phyloP scores from a whole-genome alignment of 139 green algal genomes.

The Haematococcus sp. region DNA sequence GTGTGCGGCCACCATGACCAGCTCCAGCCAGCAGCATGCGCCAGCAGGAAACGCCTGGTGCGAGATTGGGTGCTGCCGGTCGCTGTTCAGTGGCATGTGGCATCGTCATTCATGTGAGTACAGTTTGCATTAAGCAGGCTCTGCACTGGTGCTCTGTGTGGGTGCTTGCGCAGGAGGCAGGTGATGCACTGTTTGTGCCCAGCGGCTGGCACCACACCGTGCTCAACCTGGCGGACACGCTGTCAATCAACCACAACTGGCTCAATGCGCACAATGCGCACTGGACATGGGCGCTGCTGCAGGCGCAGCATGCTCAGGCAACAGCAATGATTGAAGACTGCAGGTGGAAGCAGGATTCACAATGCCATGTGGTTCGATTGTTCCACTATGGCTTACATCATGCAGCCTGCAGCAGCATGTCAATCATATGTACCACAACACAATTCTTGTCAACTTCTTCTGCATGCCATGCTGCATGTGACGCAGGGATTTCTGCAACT shows the following conservation, averaged over 20 bases:
- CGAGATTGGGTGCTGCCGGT: no score
- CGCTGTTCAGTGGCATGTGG: no score
- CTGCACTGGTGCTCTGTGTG: no score
- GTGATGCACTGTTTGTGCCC: slow-evolving; percentile 90
- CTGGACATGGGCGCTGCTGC: slow-evolving; percentile 56
- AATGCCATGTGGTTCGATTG: not conserved
- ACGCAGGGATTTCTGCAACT: slow-evolving; percentile 6
- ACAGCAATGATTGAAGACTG: slow-evolving; percentile 64
- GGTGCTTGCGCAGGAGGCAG: slow-evolving; percentile 68
- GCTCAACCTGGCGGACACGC: slow-evolving; percentile 70
- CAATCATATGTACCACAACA: no score
- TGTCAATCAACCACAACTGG: slow-evolving; percentile 84
- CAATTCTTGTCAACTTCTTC: no score
- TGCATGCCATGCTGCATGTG: no score
- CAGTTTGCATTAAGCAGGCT: no score
- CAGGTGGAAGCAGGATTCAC: slow-evolving; percentile 21
- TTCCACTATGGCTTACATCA: not conserved
- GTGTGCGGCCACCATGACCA: not conserved
- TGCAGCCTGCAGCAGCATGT: not conserved
- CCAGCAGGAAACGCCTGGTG: no score
- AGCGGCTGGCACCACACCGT: slow-evolving; percentile 88
- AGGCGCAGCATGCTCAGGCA: slow-evolving; percentile 39
- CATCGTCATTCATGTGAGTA: no score
- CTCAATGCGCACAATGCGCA: slow-evolving; percentile 64
- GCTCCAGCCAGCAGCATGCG: no score